These are phyloP conservation scores for Globisporangium acanthophoron DNA, from an alignment of 352 stramenopile species.

Conservation along the genomic window DNA sequence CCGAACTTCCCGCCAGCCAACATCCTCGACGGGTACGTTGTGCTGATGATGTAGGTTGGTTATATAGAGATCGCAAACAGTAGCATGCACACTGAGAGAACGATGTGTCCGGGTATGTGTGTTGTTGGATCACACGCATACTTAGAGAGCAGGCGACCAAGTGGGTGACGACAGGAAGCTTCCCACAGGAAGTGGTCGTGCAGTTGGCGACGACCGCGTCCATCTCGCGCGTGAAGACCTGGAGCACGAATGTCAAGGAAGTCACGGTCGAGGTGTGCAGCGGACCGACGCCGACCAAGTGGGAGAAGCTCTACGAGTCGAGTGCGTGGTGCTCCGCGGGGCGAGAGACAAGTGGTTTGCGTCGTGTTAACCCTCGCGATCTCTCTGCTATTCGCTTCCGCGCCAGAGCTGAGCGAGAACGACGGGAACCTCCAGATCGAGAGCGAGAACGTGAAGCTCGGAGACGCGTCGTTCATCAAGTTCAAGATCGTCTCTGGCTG, in stretches of 20 bases:
- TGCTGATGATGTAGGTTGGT: no score
- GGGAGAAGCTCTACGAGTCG: conserved; percentile 71
- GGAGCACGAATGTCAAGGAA: conserved; percentile 72
- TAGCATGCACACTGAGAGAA: not conserved
- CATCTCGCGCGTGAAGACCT: conserved; percentile 76
- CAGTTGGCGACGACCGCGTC: conserved; percentile 73
- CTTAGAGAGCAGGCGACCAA: conserved; percentile 69
- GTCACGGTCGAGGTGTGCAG: conserved; percentile 63
- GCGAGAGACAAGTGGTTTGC: not conserved
- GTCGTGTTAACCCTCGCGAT: not conserved
- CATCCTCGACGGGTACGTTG: conserved; percentile 67
- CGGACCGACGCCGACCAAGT: conserved; percentile 65
- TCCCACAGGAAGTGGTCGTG: conserved; percentile 77
- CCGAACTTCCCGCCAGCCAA: conserved; percentile 60
- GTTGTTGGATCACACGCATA: not conserved
- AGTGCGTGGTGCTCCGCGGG: conserved; percentile 35
- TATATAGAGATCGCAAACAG: not conserved
- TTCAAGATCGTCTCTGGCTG: conserved; percentile 83
- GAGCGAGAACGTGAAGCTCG: conserved; percentile 64
- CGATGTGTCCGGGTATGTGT: not conserved
- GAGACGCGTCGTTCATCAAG: conserved; percentile 77
- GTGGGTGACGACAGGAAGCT: conserved; percentile 79
- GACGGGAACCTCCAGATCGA: conserved; percentile 81
- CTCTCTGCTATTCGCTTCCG: not conserved
- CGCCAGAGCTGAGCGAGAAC: conserved; percentile 67